These are phyloP conservation scores for Apiospora hydei DNA, from an alignment of 2,329 filamentous ascomycete genomes.

Conservation along the genomic window DNA sequence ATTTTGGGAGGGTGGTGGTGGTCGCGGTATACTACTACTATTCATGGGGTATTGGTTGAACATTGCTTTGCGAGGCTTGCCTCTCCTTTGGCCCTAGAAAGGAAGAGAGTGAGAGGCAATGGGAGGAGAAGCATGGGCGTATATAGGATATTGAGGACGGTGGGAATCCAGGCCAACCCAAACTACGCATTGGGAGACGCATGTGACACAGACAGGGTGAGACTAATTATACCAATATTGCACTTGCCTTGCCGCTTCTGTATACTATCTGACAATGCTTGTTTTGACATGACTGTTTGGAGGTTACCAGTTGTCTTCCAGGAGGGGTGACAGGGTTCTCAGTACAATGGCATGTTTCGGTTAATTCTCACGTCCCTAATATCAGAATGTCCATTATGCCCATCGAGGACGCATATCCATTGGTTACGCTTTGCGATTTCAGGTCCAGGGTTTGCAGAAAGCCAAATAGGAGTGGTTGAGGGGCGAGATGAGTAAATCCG, in stretches of 20 bases:
- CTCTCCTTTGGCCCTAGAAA: neutral
- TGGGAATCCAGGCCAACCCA: neutral
- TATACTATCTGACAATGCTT: neutral
- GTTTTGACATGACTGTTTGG: neutral
- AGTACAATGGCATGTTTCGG: neutral
- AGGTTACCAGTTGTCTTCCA: neutral
- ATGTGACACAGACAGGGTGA: neutral
- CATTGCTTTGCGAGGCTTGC: neutral
- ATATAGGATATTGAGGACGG: slow-evolving; percentile 8
- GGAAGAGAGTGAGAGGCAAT: neutral
- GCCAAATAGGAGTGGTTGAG: neutral
- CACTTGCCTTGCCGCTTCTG: neutral
- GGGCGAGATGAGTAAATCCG: neutral
- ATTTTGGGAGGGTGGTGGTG: slow-evolving; percentile 16
- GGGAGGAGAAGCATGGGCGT: neutral
- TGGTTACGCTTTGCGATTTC: no score
- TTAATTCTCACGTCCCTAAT: neutral
- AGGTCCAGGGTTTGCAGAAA: neutral
- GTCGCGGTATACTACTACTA: neutral
- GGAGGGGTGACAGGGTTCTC: neutral
- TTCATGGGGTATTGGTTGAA: neutral
- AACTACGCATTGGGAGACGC: neutral
- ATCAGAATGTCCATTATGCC: neutral
- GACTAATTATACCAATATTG: slow-evolving; percentile 17
- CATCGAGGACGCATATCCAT: neutral